Evolutionary conservation across 352 stramenopile genomes (phyloP), one percentile per base, ranked within the genome.

Genomic region (Phytophthora fragariae): DNA sequence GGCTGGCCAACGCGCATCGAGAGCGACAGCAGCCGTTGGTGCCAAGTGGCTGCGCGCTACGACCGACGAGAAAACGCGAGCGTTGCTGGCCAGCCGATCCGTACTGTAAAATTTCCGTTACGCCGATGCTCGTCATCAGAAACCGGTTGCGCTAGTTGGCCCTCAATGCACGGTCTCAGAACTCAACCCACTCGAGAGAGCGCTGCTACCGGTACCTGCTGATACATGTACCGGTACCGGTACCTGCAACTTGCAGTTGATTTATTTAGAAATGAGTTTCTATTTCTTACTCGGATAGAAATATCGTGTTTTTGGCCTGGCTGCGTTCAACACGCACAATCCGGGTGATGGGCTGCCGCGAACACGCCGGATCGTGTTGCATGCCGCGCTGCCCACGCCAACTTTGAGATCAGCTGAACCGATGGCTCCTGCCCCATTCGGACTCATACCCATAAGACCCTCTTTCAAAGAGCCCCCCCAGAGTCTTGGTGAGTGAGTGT

Each of bases 311-410:
- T 63, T 41, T 27, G 64, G 6, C 64, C 55, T 24, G 54, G 39
- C 63, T 70, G 39, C 19, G 63, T 52, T 37, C 64, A 71, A 71
- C 64, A 71, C 64, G 64, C 56, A 53, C 27, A 64, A 60, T 35
- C 35, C 44, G 31, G 37, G 24, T 29, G 63, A 70, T 70, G 41
- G 19, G 62, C 55, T 37, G 35, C 35, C 35, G 9, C 14, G 35
- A 37, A 41, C 35, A 14, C 35, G 35, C 35, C 35, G 35, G 33
- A 37, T 8, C 33, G 33, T 37, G 33, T 37, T 41, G 35, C 35
- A 8, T 10, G 35, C 35, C 14, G 24, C 35, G 35, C 11, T 41
- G 10, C 14, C 14, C 9, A 4, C 35, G 10, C 35, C 35, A 12
- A 41, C 35, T 41, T 41, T 9, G 35, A 41, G 35, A 41, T 41